These are phyloP conservation scores for Nakazawaea wickerhamii DNA, from an alignment of 805 yeast species.

Conservation along the genomic window DNA sequence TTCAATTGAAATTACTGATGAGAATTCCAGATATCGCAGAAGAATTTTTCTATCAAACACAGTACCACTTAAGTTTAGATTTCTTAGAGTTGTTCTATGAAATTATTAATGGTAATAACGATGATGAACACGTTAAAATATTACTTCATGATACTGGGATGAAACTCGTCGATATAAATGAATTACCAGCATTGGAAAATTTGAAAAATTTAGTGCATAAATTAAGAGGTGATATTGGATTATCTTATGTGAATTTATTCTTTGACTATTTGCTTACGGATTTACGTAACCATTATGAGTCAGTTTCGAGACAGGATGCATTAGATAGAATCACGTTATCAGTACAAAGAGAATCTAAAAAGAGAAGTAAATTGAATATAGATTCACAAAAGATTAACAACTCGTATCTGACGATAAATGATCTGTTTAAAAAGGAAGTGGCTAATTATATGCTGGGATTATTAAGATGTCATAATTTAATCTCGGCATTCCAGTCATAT, in stretches of 20 bases:
- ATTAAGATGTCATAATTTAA: constrained; percentile 53
- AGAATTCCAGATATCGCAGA: constrained; percentile 47
- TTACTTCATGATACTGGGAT: neutral
- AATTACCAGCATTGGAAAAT: constrained; percentile 44
- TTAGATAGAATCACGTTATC: constrained; percentile 39
- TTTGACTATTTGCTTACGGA: constrained; percentile 53
- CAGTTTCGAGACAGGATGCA: constrained; percentile 42
- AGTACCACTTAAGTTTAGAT: constrained; percentile 51
- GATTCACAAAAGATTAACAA: constrained; percentile 27
- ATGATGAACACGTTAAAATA: constrained; percentile 2
- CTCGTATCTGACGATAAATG: constrained; percentile 33
- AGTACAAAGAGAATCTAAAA: constrained; percentile 13
- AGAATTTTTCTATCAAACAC: constrained; percentile 35
- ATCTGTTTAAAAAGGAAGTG: constrained; percentile 37
- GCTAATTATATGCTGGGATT: constrained; percentile 48
- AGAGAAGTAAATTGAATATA: constrained; percentile 19
- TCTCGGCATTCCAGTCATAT: constrained; percentile 56
- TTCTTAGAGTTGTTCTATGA: constrained; percentile 51
- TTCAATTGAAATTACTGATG: constrained; percentile 44
- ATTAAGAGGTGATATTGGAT: constrained; percentile 62
- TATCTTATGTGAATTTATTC: constrained; percentile 57
- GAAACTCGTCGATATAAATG: constrained; percentile 31
- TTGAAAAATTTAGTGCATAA: constrained; percentile 48
- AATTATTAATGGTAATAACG: constrained; percentile 49
- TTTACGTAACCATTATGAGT: constrained; percentile 50